Base-by-base conservation (phyloP, 306 rosid species). In the Mimosa pudica region DNA sequence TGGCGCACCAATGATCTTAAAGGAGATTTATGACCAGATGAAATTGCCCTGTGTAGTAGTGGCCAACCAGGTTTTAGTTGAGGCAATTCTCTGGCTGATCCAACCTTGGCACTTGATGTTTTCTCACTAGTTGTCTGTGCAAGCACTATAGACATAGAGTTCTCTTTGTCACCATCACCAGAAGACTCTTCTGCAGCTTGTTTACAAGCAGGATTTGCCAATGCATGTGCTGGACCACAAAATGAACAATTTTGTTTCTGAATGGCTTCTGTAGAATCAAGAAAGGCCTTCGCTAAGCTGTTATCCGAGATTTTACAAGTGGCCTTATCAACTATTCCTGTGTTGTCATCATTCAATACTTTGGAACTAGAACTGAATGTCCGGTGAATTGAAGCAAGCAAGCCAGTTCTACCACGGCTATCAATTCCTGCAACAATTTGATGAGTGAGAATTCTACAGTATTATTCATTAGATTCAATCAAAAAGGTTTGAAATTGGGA, bases 41-140 rank as follows among this genome's bases (percentile, higher is more conserved):
- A 55, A 71, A 76, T 71, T 8, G 87, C 76, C 18, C 82, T 80
- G 49, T 85, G 92, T 51, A 93, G 98, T 61, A 96, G 86, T 13
- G 99, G 99, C 99, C 99, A 96, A 76, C 99, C 99, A 0, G 99
- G 98, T 79, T 85, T 90, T 46, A 65, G 75, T 83, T 91, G 94
- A 8, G 85, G 92, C 52, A 77, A 75, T 80, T 85, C 83, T 48
- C 51, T 81, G 70, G 82, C 76, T 67, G 88, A 72, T 71, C 79
- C 32, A 58, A 82, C 65, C 57, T 73, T 72, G 52, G 89, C 75
- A 65, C 66, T 74, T 52, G 78, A 62, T 24, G 77, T 77, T n/a
- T 76, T 69, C 74, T 90, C 42, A 2, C 4, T 90, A 46, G 67
- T 79, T 14, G 72, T 82, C 52, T 82, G 73, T 30, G 90, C 97